Evolutionary conservation across 495 filamentous ascomycete genomes (phyloP), one percentile per base, ranked within the genome.

Genomic region (Cudoniella acicularis): DNA sequence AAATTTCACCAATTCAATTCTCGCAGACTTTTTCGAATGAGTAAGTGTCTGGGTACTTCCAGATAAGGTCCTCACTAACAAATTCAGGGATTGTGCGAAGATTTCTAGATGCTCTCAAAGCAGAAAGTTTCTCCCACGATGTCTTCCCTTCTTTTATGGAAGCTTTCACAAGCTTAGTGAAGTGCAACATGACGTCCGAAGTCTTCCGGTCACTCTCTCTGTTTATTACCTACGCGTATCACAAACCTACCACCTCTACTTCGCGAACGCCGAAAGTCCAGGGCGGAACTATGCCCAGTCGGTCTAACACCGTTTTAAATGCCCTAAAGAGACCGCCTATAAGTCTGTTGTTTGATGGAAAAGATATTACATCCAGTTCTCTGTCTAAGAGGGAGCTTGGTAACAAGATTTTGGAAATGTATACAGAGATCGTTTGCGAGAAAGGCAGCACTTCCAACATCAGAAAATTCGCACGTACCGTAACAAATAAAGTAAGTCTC

Each of bases 1-100:
- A 92, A 92, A 64, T 87, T 92, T 64, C 91, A 91, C 65, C 84
- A 89, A 53, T 98, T 96, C 74, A 98, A 98, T 68, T 83, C 83
- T 49, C 89, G 88, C 66, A 83, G 94, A 23, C 72, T 98, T 49
- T 78, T 86, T 64, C 79, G 92, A 60, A 98, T 98, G 90, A 85
- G 95, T 94, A 83, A 81, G 91, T 83, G 11, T 42, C 67, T 70
- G 13, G 45, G 40, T 20, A 61, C 43, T 49, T 48, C 65, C 17
- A 41, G 11, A 8, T 54, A 16, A 20, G 3, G 41, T 22, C 9
- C 30, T 10, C 53, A 50, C 57, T 49, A 56, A 49, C 65, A 66
- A 49, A 61, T 60, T 17, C 68, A 96, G 91, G 92, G 49, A 90
- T 95, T 63, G 88, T 90, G 56, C 96, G 93, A 72, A 87, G 89